phyloP scores from a whole-genome alignment of 2,329 filamentous ascomycete species.

The Colletotrichum caudatum region DNA sequence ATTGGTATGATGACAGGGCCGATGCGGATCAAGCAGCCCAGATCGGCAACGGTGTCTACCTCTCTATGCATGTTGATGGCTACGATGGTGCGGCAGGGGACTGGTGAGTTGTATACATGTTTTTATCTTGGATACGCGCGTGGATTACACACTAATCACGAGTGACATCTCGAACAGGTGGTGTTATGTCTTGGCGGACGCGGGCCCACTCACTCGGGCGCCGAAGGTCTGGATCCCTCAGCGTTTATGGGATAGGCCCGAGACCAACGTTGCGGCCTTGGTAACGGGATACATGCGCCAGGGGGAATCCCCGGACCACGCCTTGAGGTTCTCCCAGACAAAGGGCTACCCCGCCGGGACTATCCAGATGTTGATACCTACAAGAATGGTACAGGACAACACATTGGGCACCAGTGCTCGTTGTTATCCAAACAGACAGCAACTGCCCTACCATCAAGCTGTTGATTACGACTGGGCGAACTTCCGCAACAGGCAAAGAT shows the following conservation, averaged over 20 bases:
- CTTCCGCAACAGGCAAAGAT: neutral
- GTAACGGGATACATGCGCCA: neutral
- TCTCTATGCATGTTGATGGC: neutral
- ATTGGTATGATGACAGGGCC: neutral
- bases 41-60: neutral
- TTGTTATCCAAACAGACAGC: neutral
- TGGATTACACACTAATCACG: neutral
- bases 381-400: neutral
- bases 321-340: neutral
- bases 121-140: neutral
- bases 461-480: neutral
- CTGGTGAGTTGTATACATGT: neutral
- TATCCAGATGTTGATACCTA: neutral
- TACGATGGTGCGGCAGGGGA: neutral
- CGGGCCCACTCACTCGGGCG: neutral
- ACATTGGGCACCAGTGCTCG: neutral
- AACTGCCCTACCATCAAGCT: rapidly evolving
- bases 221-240: neutral
- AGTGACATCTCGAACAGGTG: neutral
- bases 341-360: neutral
- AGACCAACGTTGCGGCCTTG: neutral
- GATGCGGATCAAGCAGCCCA: neutral
- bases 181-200: neutral
- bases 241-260: neutral
- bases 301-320: neutral